Percentiles rank a stretch among this genome's conserved stretches.
phyloP scores from a whole-genome alignment of 331 rosid species.

The Malus hybrid region DNA sequence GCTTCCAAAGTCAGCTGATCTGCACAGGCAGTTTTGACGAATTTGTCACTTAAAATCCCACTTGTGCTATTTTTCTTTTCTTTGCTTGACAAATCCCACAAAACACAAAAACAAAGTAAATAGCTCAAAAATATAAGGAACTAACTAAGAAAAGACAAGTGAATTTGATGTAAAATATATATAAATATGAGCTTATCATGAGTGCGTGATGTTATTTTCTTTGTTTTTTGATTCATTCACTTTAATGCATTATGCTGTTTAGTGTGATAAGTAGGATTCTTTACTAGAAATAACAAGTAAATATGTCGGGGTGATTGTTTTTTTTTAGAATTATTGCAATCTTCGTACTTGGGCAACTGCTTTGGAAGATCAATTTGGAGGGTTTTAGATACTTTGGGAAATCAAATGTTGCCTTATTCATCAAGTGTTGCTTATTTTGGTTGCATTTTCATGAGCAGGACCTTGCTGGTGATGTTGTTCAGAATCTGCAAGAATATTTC shows the following conservation, averaged over 20 bases:
- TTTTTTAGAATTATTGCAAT: background rate
- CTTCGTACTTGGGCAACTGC: background rate
- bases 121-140: too few species aligned
- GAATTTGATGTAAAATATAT: too few species aligned
- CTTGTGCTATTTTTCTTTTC: too few species aligned
- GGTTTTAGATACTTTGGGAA: background rate
- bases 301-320: background rate
- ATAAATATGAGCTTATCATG: too few species aligned
- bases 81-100: too few species aligned
- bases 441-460: constrained; percentile 44
- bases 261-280: background rate
- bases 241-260: background rate
- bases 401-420: background rate
- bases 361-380: background rate
- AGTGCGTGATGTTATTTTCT: too few species aligned
- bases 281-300: background rate
- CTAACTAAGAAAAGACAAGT: too few species aligned
- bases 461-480: constrained; percentile 75
- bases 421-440: background rate
- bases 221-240: background rate
- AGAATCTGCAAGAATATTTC: constrained; percentile 65
- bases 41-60: too few species aligned
- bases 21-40: too few species aligned
- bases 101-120: too few species aligned
- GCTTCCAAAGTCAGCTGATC: too few species aligned